Evolutionary conservation across 768 basidiomycete genomes (phyloP).

Genomic region (Pleurotus pulmonarius): DNA sequence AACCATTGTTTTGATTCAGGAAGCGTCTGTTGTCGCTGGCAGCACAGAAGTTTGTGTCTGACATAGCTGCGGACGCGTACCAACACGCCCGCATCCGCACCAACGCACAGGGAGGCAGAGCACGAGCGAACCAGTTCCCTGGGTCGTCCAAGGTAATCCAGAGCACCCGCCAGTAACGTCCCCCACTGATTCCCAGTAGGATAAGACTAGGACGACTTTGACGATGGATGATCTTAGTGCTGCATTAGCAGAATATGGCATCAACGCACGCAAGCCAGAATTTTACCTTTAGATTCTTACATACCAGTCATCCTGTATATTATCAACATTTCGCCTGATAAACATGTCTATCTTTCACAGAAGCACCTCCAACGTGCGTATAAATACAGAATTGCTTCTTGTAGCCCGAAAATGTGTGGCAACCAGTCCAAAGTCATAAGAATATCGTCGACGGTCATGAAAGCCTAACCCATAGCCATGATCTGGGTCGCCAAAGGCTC

Average conservation of each 20-base stretch:
- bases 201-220: slow-evolving; percentile 88
- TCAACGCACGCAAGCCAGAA: slow-evolving; percentile 90
- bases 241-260: slow-evolving; percentile 93
- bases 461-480: slow-evolving; percentile 4
- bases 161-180: background rate
- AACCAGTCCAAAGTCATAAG: background rate
- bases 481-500: background rate
- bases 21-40: slow-evolving; percentile 94
- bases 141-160: slow-evolving; percentile 58
- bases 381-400: background rate
- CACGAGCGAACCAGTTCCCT: slow-evolving; percentile 61
- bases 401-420: background rate
- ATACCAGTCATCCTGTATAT: background rate
- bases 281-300: slow-evolving; percentile 65
- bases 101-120: slow-evolving; percentile 74
- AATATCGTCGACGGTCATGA: background rate
- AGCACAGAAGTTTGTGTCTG: slow-evolving; percentile 96
- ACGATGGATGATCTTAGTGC: slow-evolving; percentile 97
- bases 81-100: slow-evolving; percentile 96
- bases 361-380: background rate
- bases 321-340: background rate
- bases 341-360: background rate
- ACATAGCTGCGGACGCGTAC: slow-evolving; percentile 94
- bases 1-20: slow-evolving; percentile 32
- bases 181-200: slow-evolving; percentile 35